phyloP scores from a whole-genome alignment of 73 alveolate species.

The Durusdinium trenchii region DNA sequence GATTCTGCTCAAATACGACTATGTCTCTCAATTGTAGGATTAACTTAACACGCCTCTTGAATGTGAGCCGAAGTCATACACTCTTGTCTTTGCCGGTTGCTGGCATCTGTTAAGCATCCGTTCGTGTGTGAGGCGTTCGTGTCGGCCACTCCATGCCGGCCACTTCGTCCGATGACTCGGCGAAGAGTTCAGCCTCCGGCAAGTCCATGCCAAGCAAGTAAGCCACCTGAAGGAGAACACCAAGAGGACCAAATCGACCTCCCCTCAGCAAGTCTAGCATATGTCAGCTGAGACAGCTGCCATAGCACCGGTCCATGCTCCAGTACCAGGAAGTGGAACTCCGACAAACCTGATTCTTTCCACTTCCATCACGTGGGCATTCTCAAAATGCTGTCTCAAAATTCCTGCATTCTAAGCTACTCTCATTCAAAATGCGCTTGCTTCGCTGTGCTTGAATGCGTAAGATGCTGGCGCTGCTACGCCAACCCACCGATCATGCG shows the following conservation, averaged over 20 bases:
- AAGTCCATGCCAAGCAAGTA: conserved; percentile 84
- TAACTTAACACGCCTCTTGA: no score
- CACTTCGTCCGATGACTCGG: neutral
- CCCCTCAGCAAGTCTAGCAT: neutral
- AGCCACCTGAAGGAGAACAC: conserved; percentile 42
- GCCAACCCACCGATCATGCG: conserved; percentile 95
- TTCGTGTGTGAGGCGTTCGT: no score
- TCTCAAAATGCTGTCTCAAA: neutral
- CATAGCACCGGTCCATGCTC: conserved; percentile 96
- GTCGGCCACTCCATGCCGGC: no score
- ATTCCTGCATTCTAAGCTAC: neutral
- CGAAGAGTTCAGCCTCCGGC: conserved; percentile 51
- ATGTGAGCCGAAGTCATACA: no score
- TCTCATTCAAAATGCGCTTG: neutral
- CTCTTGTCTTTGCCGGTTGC: no score
- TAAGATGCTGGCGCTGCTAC: conserved; percentile 55
- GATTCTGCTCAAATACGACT: no score
- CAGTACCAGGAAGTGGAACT: conserved; percentile 94
- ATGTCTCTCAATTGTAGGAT: no score
- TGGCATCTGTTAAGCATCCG: no score
- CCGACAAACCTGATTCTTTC: conserved; percentile 76
- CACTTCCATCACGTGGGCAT: no score
- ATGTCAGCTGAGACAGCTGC: neutral
- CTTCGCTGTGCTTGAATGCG: neutral
- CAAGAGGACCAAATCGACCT: neutral